Evolutionary conservation across 331 rosid genomes (phyloP).

Genomic region (Quercus lobata): DNA sequence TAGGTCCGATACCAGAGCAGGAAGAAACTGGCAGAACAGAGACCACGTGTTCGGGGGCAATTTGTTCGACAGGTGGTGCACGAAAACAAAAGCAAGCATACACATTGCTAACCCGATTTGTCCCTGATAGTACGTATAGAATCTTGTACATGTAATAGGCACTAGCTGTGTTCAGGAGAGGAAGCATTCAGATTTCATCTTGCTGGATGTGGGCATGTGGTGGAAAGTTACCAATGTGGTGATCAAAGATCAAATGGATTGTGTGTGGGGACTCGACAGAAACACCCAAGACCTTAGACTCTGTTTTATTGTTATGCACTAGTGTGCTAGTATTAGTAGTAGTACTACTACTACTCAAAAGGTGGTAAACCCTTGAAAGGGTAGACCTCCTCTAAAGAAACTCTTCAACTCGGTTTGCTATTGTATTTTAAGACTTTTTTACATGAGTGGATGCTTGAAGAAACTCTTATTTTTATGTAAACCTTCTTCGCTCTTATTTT

Average conservation of each 20-base stretch:
- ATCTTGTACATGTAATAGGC: not conserved
- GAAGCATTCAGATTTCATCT: not conserved
- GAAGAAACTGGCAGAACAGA: conserved; percentile 40
- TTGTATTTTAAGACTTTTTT: not conserved
- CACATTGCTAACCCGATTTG: not conserved
- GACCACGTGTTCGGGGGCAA: conserved; percentile 41
- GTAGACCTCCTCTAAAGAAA: not conserved
- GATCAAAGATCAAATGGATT: not conserved
- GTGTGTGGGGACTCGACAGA: not conserved
- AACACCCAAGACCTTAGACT: not conserved
- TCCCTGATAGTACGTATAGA: not conserved
- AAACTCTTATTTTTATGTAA: not conserved
- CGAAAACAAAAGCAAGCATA: conserved; percentile 6
- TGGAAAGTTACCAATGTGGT: not conserved
- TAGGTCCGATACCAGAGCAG: conserved; percentile 41
- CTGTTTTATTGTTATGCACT: not conserved
- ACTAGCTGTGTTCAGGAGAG: not conserved
- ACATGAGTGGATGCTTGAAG: conserved; percentile 3
- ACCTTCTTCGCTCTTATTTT: not conserved
- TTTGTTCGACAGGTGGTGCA: conserved; percentile 21
- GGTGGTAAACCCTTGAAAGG: not conserved
- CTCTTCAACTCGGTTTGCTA: not conserved
- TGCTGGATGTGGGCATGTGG: not conserved
- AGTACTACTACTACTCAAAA: not conserved
- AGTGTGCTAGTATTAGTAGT: not conserved